Conservation (phyloP, 352 stramenopile species). For the Globisporangium perplexum region DNA sequence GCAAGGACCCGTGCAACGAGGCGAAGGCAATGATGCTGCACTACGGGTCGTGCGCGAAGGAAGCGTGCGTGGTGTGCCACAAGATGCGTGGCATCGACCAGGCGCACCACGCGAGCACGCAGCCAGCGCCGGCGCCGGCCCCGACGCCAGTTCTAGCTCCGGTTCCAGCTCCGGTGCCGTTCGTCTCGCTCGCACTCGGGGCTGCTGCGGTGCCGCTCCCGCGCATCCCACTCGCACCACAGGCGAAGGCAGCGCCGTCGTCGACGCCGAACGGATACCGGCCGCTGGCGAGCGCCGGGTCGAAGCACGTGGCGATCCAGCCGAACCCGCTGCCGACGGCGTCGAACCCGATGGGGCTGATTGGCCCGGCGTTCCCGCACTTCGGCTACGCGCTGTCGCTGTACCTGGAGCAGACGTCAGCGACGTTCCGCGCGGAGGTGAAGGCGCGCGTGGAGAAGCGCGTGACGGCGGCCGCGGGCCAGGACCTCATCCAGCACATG, state of each 20-base stretch:
- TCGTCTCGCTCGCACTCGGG: constrained; percentile 13
- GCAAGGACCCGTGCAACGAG: constrained; percentile 65
- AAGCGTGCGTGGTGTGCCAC: constrained; percentile 46
- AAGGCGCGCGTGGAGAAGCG: constrained; percentile 74
- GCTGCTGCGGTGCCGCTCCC: not conserved
- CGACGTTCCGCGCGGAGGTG: constrained; percentile 58
- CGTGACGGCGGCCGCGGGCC: constrained; percentile 58
- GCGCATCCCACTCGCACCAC: constrained; percentile 5
- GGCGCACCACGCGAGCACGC: constrained; percentile 41
- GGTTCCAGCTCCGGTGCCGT: constrained; percentile 5
- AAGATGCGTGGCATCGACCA: constrained; percentile 70
- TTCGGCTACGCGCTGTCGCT: constrained; percentile 61
- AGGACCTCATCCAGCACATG: constrained; percentile 79
- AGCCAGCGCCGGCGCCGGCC: constrained; percentile 17
- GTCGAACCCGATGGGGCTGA: constrained; percentile 65
- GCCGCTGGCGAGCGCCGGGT: constrained; percentile 2
- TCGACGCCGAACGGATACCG: constrained; percentile 12
- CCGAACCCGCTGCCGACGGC: constrained; percentile 67
- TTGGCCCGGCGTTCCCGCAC: constrained; percentile 42
- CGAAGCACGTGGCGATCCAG: constrained; percentile 70
- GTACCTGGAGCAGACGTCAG: constrained; percentile 70
- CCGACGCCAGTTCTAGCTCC: too few relatives aligned
- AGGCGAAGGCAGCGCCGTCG: constrained; percentile 15
- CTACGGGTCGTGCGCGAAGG: constrained; percentile 44
- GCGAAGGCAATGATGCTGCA: constrained; percentile 75